phyloP scores from a whole-genome alignment of 1,139 yeast species.

The Geotrichum bryndzae region DNA sequence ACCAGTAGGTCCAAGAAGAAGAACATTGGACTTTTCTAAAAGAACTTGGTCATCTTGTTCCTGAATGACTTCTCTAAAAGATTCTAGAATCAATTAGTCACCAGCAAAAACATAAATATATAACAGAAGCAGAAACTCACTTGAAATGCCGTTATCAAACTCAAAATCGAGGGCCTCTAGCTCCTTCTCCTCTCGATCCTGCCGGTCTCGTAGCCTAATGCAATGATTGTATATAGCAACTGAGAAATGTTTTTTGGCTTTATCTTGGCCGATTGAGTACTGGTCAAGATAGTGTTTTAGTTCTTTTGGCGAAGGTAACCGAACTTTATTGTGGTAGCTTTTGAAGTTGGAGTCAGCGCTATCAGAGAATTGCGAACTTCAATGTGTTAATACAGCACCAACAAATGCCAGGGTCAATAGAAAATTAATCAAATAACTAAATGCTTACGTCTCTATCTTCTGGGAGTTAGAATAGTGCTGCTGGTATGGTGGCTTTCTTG shows the following conservation, averaged over 20 bases:
- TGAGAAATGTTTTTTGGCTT: slow-evolving; percentile 47
- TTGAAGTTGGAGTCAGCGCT: not conserved
- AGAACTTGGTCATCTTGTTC: slow-evolving; percentile 32
- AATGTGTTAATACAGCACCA: not conserved
- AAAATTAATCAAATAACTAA: too few species aligned
- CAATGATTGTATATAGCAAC: slow-evolving; percentile 55
- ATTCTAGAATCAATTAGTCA: not conserved
- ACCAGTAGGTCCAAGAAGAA: slow-evolving; percentile 52
- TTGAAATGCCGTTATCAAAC: not conserved
- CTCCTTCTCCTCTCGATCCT: slow-evolving; percentile 17
- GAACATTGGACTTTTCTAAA: slow-evolving; percentile 47
- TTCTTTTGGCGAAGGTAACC: slow-evolving; percentile 42
- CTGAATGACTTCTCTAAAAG: not conserved
- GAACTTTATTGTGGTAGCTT: slow-evolving; percentile 5
- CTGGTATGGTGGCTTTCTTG: not conserved
- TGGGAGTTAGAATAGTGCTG: not conserved
- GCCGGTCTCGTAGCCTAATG: slow-evolving; percentile 32
- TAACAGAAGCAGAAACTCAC: not conserved
- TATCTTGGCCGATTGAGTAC: slow-evolving; percentile 48
- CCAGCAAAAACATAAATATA: not conserved
- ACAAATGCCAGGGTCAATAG: not conserved
- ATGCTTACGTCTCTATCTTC: not conserved
- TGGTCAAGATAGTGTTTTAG: slow-evolving; percentile 43
- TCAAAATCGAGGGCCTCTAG: slow-evolving; percentile 9
- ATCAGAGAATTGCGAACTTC: not conserved